phyloP scores from a whole-genome alignment of 2,329 filamentous ascomycete species.

The Daldinia eschscholtzii region DNA sequence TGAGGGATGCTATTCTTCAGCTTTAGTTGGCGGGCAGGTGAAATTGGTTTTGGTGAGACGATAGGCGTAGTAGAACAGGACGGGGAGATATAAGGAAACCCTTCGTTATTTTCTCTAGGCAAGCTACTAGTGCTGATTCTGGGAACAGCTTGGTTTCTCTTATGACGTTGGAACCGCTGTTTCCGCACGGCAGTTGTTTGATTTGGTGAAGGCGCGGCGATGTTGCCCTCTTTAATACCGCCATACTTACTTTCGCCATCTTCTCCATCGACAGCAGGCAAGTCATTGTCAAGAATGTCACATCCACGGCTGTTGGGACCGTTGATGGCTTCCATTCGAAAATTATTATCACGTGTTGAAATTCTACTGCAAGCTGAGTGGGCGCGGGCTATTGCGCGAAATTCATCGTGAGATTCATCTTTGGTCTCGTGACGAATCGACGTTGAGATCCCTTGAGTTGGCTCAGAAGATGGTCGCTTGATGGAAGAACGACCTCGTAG shows the following conservation, averaged over 20 bases:
- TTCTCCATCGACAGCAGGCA: neutral
- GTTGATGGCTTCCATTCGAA: neutral
- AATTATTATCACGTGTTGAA: neutral
- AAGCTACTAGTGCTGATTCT: slow-evolving; percentile 48
- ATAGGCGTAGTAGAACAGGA: slow-evolving; percentile 54
- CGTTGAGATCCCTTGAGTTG: slow-evolving; percentile 10
- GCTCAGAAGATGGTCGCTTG: slow-evolving; percentile 41
- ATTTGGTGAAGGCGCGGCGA: neutral
- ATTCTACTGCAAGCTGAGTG: slow-evolving; percentile 16
- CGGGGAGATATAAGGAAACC: slow-evolving; percentile 48
- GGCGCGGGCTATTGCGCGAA: slow-evolving; percentile 18
- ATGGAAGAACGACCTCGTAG: neutral
- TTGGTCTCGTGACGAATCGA: slow-evolving; percentile 15
- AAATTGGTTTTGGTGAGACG: slow-evolving; percentile 63
- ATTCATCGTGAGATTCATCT: slow-evolving; percentile 10
- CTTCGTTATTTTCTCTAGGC: slow-evolving; percentile 46
- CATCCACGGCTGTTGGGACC: neutral
- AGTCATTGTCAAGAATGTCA: neutral
- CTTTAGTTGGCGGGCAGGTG: slow-evolving; percentile 59
- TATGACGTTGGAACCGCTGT: slow-evolving; percentile 45
- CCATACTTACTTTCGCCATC: neutral
- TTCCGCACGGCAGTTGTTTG: slow-evolving; percentile 15
- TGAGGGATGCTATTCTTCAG: slow-evolving; percentile 64
- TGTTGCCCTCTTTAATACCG: slow-evolving; percentile 15
- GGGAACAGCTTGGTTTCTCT: slow-evolving; percentile 47